These are phyloP conservation scores for Grigorovia jiainica DNA, from an alignment of 805 yeast genomes.

Conservation along the genomic window DNA sequence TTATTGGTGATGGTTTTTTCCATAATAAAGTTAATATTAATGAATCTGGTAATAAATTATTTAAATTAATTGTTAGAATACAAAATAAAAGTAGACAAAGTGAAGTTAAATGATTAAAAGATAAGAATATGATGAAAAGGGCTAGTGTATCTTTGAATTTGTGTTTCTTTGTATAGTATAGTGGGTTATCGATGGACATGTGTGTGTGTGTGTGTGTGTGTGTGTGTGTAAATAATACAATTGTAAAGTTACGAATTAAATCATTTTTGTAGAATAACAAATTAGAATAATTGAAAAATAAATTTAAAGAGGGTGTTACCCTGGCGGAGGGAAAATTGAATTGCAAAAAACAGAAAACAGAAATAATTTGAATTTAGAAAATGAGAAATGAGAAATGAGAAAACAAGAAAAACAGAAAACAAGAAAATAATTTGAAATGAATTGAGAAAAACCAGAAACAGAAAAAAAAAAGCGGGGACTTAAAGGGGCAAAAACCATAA, in stretches of 20 bases:
- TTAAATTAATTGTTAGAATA: constrained; percentile 20
- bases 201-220: background rate
- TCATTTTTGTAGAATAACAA: too few species aligned
- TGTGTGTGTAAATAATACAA: background rate
- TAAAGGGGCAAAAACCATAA: background rate
- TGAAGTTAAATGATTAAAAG: constrained; percentile 23
- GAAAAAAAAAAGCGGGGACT: background rate
- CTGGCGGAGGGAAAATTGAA: too few species aligned
- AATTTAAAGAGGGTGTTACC: too few species aligned
- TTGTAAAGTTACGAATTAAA: too few species aligned
- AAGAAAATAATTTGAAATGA: background rate
- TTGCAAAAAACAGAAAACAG: too few species aligned
- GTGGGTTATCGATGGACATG: constrained; percentile 1
- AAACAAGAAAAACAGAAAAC: background rate
- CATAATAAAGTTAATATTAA: constrained; percentile 23
- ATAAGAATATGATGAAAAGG: constrained; percentile 23
- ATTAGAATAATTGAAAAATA: too few species aligned
- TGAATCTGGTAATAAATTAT: constrained; percentile 21
- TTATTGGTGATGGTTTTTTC: constrained; percentile 19
- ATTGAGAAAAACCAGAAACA: background rate
- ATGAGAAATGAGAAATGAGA: too few species aligned
- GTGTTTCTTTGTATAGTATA: constrained; percentile 11
- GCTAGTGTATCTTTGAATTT: constrained; percentile 27
- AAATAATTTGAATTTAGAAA: too few species aligned
- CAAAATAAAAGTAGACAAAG: constrained; percentile 18